A percentile compares a stretch with the other conserved stretches of the same genome.
phyloP scores from a whole-genome alignment of 257 asterid genomes.

The Jaltomata sinuosa region DNA sequence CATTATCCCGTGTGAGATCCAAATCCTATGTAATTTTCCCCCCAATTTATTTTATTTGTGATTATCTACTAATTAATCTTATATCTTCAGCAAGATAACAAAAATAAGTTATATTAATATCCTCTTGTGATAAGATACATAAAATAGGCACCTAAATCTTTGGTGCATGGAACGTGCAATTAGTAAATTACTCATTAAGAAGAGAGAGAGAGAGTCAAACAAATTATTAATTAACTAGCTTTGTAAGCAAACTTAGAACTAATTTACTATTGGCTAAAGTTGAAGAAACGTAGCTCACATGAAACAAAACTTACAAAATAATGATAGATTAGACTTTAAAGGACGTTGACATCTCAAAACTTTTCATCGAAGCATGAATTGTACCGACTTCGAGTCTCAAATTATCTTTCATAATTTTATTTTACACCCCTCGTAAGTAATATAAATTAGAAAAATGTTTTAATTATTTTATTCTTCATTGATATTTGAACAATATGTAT shows the following conservation, averaged over 20 bases:
- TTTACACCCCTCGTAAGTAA: too few relatives aligned
- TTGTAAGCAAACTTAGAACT: not conserved
- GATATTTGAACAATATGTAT: not conserved
- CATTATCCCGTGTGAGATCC: too few relatives aligned
- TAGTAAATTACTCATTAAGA: not conserved
- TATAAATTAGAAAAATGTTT: too few relatives aligned
- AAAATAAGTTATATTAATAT: not conserved
- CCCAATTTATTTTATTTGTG: too few relatives aligned
- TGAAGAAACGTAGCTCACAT: not conserved
- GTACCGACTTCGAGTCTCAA: not conserved
- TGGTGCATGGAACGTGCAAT: constrained; percentile 3
- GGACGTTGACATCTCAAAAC: not conserved
- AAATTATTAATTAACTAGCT: not conserved
- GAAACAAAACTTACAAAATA: not conserved
- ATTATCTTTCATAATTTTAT: not conserved
- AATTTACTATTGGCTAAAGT: not conserved
- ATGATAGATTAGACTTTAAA: not conserved
- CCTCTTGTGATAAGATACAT: not conserved
- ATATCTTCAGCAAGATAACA: too few relatives aligned
- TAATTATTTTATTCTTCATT: not conserved
- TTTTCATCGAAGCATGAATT: not conserved
- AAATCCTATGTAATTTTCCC: too few relatives aligned
- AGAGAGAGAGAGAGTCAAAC: not conserved
- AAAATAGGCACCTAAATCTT: not conserved
- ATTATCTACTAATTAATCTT: too few relatives aligned